Percentiles rank a stretch among this genome's conserved stretches.
Conservation (phyloP, 345 rosid species). For the Eucalyptus grandis region DNA sequence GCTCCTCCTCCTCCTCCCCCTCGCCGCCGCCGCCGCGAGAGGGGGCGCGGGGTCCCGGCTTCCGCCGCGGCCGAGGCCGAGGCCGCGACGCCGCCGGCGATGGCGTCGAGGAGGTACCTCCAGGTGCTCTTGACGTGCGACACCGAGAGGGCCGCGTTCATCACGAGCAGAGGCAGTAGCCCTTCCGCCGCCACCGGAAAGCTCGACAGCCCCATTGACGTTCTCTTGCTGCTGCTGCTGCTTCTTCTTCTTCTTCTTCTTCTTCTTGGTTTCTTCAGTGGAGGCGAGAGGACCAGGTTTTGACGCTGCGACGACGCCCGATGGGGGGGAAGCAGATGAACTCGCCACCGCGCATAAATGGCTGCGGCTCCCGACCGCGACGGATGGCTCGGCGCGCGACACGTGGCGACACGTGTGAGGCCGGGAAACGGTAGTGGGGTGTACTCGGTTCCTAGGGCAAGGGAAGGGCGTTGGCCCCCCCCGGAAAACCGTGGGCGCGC, state of each 20-base stretch:
- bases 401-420: neutral
- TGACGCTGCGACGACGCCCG: neutral
- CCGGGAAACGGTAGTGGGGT: neutral
- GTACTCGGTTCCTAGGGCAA: neutral
- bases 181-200: neutral
- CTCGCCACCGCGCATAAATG: neutral
- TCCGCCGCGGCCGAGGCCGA: neutral
- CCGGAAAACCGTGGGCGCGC: slow-evolving; percentile 12
- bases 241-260: neutral
- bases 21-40: neutral
- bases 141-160: neutral
- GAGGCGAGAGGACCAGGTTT: neutral
- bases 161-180: neutral
- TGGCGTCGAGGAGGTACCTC: neutral
- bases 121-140: neutral
- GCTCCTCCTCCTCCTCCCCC: neutral
- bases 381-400: neutral
- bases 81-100: neutral
- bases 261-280: neutral
- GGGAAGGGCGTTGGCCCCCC: neutral
- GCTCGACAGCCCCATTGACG: neutral
- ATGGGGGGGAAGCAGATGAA: neutral
- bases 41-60: neutral
- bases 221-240: too few relatives aligned
- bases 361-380: neutral